Percentiles rank a stretch among this genome's conserved stretches.
These are phyloP conservation scores for Yamadazyma conglobata DNA, from an alignment of 1,139 yeast species.

Conservation along the genomic window DNA sequence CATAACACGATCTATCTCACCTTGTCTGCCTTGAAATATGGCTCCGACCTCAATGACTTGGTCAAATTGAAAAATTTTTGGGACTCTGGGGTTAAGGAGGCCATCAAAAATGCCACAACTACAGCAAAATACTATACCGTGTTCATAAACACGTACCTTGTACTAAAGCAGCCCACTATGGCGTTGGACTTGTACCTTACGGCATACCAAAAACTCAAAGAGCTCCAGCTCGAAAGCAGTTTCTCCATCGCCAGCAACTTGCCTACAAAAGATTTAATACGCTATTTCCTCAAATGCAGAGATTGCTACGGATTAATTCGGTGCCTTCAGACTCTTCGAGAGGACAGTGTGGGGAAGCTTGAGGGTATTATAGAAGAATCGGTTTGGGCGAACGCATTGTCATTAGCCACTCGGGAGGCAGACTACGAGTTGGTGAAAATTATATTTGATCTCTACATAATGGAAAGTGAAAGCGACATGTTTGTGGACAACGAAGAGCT, in stretches of 20 bases:
- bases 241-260: no score
- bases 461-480: constrained; percentile 15
- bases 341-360: constrained; percentile 17
- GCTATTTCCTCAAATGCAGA: constrained; percentile 12
- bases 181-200: constrained; percentile 22
- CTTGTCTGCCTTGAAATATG: constrained; percentile 1
- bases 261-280: constrained; percentile 17
- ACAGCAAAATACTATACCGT: constrained; percentile 21
- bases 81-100: constrained; percentile 6
- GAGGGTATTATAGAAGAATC: constrained; percentile 8
- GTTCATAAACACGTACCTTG: constrained; percentile 22
- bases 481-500: constrained; percentile 4
- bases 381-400: constrained; percentile 23
- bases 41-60: constrained; percentile 3
- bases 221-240: no score
- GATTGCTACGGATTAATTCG: constrained; percentile 24
- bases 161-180: constrained; percentile 21
- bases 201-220: constrained; percentile 6
- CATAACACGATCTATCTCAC: neutral
- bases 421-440: constrained; percentile 27
- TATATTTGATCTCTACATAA: constrained; percentile 28
- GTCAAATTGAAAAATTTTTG: constrained; percentile 8
- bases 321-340: no score
- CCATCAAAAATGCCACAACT: constrained; percentile 1
- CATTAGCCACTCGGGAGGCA: constrained; percentile 21